A percentile compares a stretch with the other conserved stretches of the same genome.
These are phyloP conservation scores for Rutstroemia sydowiana DNA, from an alignment of 2,329 filamentous ascomycete genomes.

Conservation along the genomic window DNA sequence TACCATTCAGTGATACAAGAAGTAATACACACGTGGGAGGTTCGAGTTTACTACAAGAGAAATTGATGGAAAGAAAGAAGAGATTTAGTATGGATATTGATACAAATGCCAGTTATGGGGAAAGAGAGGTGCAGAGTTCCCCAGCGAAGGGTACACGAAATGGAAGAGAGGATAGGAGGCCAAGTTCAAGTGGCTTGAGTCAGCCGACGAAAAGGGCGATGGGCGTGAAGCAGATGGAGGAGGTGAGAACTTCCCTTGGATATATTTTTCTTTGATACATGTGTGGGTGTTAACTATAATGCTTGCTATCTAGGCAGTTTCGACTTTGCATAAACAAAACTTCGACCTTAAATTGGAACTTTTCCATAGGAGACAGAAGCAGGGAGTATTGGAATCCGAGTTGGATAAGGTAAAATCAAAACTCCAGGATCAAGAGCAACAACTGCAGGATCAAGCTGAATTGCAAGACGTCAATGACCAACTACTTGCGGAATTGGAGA, in stretches of 20 bases:
- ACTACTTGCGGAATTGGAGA: conserved; percentile 54
- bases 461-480: conserved; percentile 51
- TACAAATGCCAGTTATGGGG: conserved; percentile 8
- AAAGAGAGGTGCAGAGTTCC: conserved; percentile 26
- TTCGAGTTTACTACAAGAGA: conserved; percentile 28
- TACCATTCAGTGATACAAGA: conserved; percentile 10
- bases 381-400: conserved; percentile 50
- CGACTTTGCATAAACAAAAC: conserved; percentile 66
- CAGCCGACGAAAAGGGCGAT: conserved; percentile 37
- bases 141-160: conserved; percentile 17
- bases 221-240: conserved; percentile 62
- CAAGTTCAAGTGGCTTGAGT: conserved; percentile 23
- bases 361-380: conserved; percentile 59
- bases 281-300: neutral
- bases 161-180: conserved; percentile 22
- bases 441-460: conserved; percentile 37
- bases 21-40: conserved; percentile 14
- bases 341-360: conserved; percentile 70
- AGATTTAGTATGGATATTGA: conserved; percentile 21
- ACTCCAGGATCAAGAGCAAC: conserved; percentile 45
- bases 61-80: conserved; percentile 29
- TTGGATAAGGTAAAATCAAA: conserved; percentile 50
- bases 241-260: conserved; percentile 37
- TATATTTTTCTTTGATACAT: conserved; percentile 2
- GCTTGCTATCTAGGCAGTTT: conserved; percentile 44